Conservation (phyloP, 176 grass and related monocot genomes). For the Pontederia paniculata region DNA sequence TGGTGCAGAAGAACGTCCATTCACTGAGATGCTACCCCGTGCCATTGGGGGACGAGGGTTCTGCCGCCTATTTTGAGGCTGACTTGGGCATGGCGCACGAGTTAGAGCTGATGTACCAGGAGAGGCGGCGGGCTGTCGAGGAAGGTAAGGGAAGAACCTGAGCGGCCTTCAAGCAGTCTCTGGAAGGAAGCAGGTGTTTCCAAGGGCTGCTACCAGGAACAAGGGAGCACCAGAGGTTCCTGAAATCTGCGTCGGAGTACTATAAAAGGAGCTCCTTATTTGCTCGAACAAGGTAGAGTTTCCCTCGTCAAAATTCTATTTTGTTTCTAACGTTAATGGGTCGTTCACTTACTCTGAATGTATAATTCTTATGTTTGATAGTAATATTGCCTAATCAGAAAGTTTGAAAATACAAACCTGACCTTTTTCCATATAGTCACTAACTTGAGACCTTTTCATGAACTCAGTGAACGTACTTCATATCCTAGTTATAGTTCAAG, state of each 20-base stretch:
- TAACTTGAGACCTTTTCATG: too few species aligned
- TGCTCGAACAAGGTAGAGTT: slow-evolving; percentile 46
- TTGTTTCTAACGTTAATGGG: too few species aligned
- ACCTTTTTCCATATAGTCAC: too few species aligned
- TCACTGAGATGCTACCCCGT: slow-evolving; percentile 59
- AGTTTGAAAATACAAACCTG: too few species aligned
- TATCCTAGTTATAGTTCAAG: too few species aligned
- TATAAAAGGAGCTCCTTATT: slow-evolving; percentile 71
- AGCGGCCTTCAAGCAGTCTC: slow-evolving; percentile 63
- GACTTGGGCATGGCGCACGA: slow-evolving; percentile 81
- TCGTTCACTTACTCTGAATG: background rate
- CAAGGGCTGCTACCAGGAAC: slow-evolving; percentile 69
- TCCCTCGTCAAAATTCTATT: background rate
- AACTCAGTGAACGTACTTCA: too few species aligned
- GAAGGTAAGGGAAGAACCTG: slow-evolving; percentile 73
- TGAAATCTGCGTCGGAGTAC: slow-evolving; percentile 58
- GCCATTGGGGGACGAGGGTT: slow-evolving; percentile 58
- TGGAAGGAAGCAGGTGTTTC: slow-evolving; percentile 71
- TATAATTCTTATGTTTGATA: too few species aligned
- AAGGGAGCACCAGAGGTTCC: slow-evolving; percentile 63
- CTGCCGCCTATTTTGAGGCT: slow-evolving; percentile 44
- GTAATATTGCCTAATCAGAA: too few species aligned
- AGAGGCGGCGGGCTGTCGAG: slow-evolving; percentile 38
- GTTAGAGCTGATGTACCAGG: slow-evolving; percentile 98
- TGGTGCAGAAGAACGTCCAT: slow-evolving; percentile 89